Base-by-base conservation (phyloP, 768 basidiomycete species). In the Leccinum rimulosum region DNA sequence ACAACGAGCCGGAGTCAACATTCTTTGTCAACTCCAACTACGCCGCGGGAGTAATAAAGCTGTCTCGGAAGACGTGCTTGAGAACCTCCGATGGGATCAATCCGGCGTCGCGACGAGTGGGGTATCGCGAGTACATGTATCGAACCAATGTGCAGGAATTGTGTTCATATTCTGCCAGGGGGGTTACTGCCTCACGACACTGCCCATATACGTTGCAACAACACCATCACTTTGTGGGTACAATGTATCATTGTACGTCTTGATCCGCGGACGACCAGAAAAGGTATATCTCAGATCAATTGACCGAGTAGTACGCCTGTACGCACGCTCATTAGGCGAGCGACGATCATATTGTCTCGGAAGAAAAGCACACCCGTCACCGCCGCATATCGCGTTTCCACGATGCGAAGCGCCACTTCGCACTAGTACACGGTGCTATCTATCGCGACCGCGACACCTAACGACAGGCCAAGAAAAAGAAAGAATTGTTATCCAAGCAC, bases 231-330 rank as follows among this genome's bases (percentile, higher is more conserved):
- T 33, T n/a, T 7, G 14, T 35, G 48, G 40, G 40, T 56, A 22
- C 36, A 56, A 55, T 52, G 54, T 40, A 53, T 27, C 36, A 59
- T 43, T 28, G 50, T 56, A 43, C 55, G 52, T 52, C 43, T 43
- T 64, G 68, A 71, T 69, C 70, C 68, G 69, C 63, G 70, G 62
- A 66, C 56, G 59, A 38, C 65, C 59, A 58, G 52, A 70, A 68
- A 66, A 56, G 69, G 38, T 12, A 31, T 19, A 61, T 65, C 66
- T 64, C 35, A 62, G 64, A 69, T 69, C 66, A 56, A 25, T 30
- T 57, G 50, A 15, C 35, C 31, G 15, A 19, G n/a, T 8, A 17
- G 4, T 40, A 9, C 15, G 43, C 65, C 56, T 65, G 50, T 57
- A 25, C 40, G 11, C 55, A 59, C 65, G 53, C 57, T 55, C 43